Evolutionary conservation across 176 grass and related monocot genomes (phyloP), one percentile per base, ranked within the genome.

Genomic region (Guadua angustifolia): DNA sequence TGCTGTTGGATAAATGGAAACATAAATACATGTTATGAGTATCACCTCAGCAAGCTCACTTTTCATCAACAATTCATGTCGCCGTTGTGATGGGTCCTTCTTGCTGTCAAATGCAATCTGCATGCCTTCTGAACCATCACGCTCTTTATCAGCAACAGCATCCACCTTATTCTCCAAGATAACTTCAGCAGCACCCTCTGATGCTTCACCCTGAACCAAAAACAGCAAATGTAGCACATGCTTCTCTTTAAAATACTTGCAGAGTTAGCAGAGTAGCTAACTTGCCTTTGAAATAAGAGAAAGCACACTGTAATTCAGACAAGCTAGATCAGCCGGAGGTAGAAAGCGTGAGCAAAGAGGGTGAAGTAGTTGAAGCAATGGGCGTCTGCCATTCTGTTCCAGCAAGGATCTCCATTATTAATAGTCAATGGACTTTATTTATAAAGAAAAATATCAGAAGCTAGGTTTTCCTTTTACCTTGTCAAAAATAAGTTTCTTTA

Each of bases 21-120:
- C 11, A 24, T 33, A 43, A 61, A 61, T 61, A 45, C n/a, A n/a
- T n/a, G 22, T 24, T 55, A 46, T 2, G 21, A 22, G 33, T 75
- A 80, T 85, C 76, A 98, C 95, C 95, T 98, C 87, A 47, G 87
- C 89, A 88, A 98, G 91, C 9, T 79, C 92, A 79, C 85, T 98
- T 83, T 93, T 90, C 49, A 93, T 70, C 61, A 98, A 78, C 71
- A 98, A 84, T 84, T 98, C 95, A 53, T 76, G 84, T 62, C 91
- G 90, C 74, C 95, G 83, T 72, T 93, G 75, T 70, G 72, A 87
- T 17, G 91, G 91, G 84, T 95, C 89, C 36, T 98, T 98, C 74
- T 98, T 98, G 76, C 93, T 88, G 52, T 88, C 91, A 44, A 53
- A 75, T 38, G 62, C 79, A 82, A 75, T 75, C 66, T 86, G 79